Evolutionary conservation across 495 filamentous ascomycete species (phyloP).

Genomic region (Lasiosphaeria miniovina): DNA sequence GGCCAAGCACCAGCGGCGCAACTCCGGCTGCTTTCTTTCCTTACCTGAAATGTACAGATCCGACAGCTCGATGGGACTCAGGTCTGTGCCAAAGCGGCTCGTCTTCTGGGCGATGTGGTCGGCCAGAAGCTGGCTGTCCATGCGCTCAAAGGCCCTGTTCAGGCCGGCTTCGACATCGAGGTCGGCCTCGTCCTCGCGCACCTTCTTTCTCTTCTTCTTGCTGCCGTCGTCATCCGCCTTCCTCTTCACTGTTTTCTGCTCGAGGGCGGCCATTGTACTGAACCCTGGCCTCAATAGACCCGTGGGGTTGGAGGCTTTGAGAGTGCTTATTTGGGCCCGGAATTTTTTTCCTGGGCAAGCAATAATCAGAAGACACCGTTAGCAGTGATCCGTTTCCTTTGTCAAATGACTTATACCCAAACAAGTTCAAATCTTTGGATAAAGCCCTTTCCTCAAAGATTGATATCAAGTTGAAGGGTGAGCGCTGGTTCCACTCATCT

Average conservation of each 20-base stretch:
- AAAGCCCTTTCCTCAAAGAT: no score
- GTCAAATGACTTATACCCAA: no score
- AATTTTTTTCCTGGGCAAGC: no score
- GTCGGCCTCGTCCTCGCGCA: constrained; percentile 54
- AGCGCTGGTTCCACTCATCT: no score
- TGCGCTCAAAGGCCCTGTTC: constrained; percentile 73
- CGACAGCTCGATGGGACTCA: constrained; percentile 78
- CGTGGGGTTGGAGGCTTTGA: no score
- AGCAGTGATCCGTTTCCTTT: no score
- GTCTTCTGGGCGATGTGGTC: constrained; percentile 82
- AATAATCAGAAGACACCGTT: no score
- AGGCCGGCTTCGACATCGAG: constrained; percentile 63
- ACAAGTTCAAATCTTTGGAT: no score
- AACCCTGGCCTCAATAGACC: neutral
- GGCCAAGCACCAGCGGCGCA: no score
- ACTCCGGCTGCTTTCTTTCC: constrained; percentile 11
- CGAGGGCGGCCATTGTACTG: neutral
- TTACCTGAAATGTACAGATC: constrained; percentile 79
- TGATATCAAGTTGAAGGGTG: no score
- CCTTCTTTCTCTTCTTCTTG: constrained; percentile 55
- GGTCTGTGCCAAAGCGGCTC: constrained; percentile 69
- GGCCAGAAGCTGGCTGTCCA: constrained; percentile 79
- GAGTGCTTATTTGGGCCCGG: no score
- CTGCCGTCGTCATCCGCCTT: constrained; percentile 32
- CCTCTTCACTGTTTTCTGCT: constrained; percentile 28